phyloP scores from a whole-genome alignment of 371 early-diverging fungal genomes.

The Apophysomyces sp. region DNA sequence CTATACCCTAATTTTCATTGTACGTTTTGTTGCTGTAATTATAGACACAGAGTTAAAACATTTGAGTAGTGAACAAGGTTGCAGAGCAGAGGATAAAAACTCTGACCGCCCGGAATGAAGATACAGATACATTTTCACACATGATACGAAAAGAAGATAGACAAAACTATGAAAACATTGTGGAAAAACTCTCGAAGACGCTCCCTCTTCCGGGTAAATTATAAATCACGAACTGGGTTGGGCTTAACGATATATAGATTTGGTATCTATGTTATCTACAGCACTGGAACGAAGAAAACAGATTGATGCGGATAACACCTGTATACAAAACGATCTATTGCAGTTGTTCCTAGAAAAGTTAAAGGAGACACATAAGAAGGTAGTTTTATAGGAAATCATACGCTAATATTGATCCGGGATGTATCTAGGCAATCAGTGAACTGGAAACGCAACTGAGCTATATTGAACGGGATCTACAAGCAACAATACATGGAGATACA shows the following conservation, averaged over 20 bases:
- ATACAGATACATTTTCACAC: background rate
- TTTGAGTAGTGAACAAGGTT: conserved; percentile 26
- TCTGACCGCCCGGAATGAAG: conserved; percentile 8
- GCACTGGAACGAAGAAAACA: conserved; percentile 59
- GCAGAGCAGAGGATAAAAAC: conserved; percentile 15
- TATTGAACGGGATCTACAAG: conserved; percentile 33
- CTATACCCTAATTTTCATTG: conserved; percentile 84
- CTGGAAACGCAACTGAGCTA: conserved; percentile 33
- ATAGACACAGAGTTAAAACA: background rate
- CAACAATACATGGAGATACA: background rate
- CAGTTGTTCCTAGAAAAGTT: conserved; percentile 59
- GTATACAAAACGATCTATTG: conserved; percentile 55
- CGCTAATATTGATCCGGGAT: background rate
- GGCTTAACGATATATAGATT: background rate
- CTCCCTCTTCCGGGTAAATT: conserved; percentile 17
- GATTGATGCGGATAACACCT: conserved; percentile 47
- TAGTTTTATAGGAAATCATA: background rate
- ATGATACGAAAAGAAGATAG: conserved; percentile 19
- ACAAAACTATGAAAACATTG: conserved; percentile 11
- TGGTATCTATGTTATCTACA: conserved; percentile 35
- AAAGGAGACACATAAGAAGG: conserved; percentile 14
- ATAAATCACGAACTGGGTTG: background rate
- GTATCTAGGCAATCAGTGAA: conserved; percentile 23
- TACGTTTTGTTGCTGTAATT: conserved; percentile 24
- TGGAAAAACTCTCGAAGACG: conserved; percentile 9